These are phyloP conservation scores for Globisporangium lucens DNA, from an alignment of 352 stramenopile genomes.

Conservation along the genomic window DNA sequence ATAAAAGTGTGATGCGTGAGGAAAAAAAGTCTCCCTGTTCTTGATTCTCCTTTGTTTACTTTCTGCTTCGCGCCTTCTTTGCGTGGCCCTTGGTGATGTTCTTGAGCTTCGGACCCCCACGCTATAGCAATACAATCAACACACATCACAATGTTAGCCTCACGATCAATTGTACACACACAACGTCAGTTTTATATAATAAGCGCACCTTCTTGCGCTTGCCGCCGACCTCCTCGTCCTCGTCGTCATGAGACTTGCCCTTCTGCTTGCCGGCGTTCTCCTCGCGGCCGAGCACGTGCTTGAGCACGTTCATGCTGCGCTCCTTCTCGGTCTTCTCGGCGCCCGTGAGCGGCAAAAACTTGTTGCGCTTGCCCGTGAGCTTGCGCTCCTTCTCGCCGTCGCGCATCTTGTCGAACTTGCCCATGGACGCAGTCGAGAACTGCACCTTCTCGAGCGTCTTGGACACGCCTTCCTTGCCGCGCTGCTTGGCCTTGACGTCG, in stretches of 20 bases:
- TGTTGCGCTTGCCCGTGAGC: conserved; percentile 80
- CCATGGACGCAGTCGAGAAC: conserved; percentile 91
- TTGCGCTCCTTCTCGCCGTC: conserved; percentile 90
- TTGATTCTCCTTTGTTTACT: conserved; percentile 26
- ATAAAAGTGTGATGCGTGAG: conserved; percentile 1
- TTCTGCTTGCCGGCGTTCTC: conserved; percentile 80
- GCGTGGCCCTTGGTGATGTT: conserved; percentile 70
- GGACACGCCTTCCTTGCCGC: conserved; percentile 87
- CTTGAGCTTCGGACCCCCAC: conserved; percentile 50
- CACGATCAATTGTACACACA: neutral
- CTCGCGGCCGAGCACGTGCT: conserved; percentile 69
- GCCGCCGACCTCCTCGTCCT: conserved; percentile 45
- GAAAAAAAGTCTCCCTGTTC: neutral
- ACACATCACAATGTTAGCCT: too few species aligned
- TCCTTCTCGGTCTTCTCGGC: conserved; percentile 78
- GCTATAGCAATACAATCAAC: neutral
- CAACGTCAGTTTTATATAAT: neutral
- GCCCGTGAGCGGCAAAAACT: conserved; percentile 72
- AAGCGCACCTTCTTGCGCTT: conserved; percentile 57
- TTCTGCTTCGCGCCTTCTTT: conserved; percentile 57
- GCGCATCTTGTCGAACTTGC: conserved; percentile 94
- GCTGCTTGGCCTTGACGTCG: conserved; percentile 72
- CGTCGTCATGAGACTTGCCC: conserved; percentile 47
- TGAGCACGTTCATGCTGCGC: conserved; percentile 73
- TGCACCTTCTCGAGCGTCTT: conserved; percentile 90